phyloP scores from a whole-genome alignment of 2,329 filamentous ascomycete species.

The Raffaelea deltoideospora region DNA sequence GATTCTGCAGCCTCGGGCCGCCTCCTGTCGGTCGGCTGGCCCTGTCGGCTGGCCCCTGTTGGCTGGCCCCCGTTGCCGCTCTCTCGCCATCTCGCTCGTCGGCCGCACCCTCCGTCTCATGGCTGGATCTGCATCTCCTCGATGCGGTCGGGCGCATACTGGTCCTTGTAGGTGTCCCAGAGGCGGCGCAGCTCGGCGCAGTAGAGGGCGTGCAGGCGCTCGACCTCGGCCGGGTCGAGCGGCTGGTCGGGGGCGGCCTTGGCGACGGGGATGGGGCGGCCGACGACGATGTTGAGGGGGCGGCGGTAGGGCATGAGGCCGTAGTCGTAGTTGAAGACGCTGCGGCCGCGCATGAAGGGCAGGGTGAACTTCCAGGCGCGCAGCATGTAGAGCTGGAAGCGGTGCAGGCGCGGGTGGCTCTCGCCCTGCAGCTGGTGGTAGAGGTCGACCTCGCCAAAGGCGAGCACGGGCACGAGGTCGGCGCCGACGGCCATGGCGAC shows the following conservation, averaged over 20 bases:
- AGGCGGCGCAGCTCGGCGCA: constrained; percentile 56
- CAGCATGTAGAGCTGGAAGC: constrained; percentile 70
- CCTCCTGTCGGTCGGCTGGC: no score
- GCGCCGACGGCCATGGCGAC: constrained; percentile 84
- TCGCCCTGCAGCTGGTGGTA: constrained; percentile 78
- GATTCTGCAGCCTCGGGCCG: no score
- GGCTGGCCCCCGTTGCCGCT: no score
- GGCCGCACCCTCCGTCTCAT: neutral
- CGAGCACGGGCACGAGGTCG: constrained; percentile 80
- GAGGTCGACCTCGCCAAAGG: constrained; percentile 89
- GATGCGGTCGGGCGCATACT: constrained; percentile 47
- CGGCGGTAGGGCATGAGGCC: constrained; percentile 87
- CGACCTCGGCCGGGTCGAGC: constrained; percentile 61
- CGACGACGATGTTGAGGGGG: constrained; percentile 80
- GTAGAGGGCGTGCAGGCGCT: constrained; percentile 67
- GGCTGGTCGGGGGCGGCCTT: constrained; percentile 34
- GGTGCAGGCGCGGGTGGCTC: constrained; percentile 64
- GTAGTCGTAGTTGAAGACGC: constrained; percentile 95
- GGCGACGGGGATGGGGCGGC: constrained; percentile 59
- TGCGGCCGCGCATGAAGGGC: constrained; percentile 76
- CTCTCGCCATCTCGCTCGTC: no score
- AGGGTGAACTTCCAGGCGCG: constrained; percentile 83
- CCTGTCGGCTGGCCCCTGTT: no score
- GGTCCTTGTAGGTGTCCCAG: constrained; percentile 67
- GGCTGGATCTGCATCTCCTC: constrained; percentile 51